phyloP scores from a whole-genome alignment of 1,284 basidiomycete genomes.

The Cutaneotrichosporon cyanovorans region DNA sequence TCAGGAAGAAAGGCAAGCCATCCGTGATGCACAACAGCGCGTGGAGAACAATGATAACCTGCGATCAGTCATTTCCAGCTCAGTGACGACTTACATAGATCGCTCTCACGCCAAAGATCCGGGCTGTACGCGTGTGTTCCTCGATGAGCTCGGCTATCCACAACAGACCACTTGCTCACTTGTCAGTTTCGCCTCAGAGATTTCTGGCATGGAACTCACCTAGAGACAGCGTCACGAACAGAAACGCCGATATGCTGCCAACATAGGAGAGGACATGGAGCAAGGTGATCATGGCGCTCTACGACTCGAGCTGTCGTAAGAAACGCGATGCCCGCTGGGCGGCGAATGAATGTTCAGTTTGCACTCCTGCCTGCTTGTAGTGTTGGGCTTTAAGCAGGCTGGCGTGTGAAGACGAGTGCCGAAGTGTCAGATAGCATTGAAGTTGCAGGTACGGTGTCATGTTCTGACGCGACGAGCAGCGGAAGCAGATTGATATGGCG shows the following conservation, averaged over 20 bases:
- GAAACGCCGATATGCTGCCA: slow-evolving; percentile 60
- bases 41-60: slow-evolving; percentile 73
- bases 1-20: slow-evolving; percentile 64
- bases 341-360: too few species aligned
- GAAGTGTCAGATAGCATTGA: too few species aligned
- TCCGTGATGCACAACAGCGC: slow-evolving; percentile 69
- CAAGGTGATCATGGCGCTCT: slow-evolving; percentile 20
- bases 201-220: slow-evolving; percentile 47
- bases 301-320: too few species aligned
- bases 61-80: not conserved
- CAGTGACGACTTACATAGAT: slow-evolving; percentile 61
- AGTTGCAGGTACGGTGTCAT: too few species aligned
- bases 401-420: too few species aligned
- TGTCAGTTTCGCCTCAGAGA: not conserved
- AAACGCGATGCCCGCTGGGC: too few species aligned
- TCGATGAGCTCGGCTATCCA: slow-evolving; percentile 92
- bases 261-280: slow-evolving; percentile 52
- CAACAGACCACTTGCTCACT: slow-evolving; percentile 77
- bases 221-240: slow-evolving; percentile 70
- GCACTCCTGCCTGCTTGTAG: too few species aligned
- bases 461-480: not conserved
- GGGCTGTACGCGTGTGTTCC: slow-evolving; percentile 75
- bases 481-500: not conserved
- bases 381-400: too few species aligned
- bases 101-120: slow-evolving; percentile 66